Conservation (phyloP, 805 yeast genomes). For the Yarrowia sp. region DNA sequence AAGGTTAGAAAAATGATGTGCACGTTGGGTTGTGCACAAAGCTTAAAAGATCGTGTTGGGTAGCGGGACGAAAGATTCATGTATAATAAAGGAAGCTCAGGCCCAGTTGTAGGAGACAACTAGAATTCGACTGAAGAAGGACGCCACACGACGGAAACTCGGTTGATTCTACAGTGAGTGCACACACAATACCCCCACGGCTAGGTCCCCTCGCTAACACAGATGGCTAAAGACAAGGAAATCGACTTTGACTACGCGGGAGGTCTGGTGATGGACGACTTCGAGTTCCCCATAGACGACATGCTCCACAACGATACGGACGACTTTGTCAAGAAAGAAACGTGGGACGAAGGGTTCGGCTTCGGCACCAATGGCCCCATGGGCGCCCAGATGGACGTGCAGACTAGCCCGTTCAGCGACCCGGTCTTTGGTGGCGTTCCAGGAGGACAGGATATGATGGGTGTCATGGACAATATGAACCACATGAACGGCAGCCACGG, state of each 20-base stretch:
- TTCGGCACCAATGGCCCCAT: conserved; percentile 10
- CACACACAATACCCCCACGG: background rate
- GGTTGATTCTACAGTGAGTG: conserved; percentile 7
- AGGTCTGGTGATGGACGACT: conserved; percentile 29
- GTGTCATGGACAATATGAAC: conserved; percentile 3
- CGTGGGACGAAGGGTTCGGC: conserved; percentile 23
- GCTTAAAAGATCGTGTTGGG: conserved; percentile 30
- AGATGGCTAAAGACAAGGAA: conserved; percentile 35
- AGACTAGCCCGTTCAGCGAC: conserved; percentile 33
- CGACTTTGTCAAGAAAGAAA: conserved; percentile 30
- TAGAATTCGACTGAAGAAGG: background rate
- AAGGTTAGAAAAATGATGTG: conserved; percentile 19
- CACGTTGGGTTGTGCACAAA: conserved; percentile 32
- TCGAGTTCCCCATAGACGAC: conserved; percentile 32
- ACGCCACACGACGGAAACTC: background rate
- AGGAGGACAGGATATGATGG: background rate
- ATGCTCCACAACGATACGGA: conserved; percentile 19
- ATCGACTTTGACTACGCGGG: conserved; percentile 36
- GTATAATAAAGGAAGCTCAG: conserved; percentile 13
- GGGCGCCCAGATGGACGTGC: conserved; percentile 15
- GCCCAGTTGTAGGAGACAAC: conserved; percentile 22
- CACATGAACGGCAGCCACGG: background rate
- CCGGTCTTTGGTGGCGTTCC: conserved; percentile 15
- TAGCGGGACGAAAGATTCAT: background rate
- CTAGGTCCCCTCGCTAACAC: background rate